Percentiles rank a stretch among this genome's conserved stretches.
Evolutionary conservation across 495 filamentous ascomycete species (phyloP).

Genomic region (Hypomontagnella monticulosa): DNA sequence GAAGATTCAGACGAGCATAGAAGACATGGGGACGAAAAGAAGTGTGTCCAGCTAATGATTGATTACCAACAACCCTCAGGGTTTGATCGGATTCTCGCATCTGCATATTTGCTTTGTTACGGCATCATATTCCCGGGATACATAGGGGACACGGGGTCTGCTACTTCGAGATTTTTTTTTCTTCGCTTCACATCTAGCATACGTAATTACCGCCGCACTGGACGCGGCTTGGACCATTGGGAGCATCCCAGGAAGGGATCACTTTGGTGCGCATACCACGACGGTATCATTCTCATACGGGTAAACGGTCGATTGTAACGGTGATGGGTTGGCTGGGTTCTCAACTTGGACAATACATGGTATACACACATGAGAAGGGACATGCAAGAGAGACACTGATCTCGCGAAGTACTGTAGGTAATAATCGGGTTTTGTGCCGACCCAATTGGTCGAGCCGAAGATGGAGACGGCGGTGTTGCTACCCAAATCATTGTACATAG

Average conservation of each 20-base stretch:
- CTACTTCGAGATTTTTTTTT: constrained; percentile 18
- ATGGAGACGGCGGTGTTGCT: constrained; percentile 26
- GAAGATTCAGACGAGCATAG: background rate
- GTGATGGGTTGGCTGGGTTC: constrained; percentile 1
- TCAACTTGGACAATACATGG: constrained; percentile 8
- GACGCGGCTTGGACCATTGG: background rate
- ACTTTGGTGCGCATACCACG: constrained; percentile 18
- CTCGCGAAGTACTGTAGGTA: constrained; percentile 33
- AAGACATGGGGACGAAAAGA: background rate
- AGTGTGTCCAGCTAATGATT: constrained; percentile 1
- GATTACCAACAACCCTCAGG: constrained; percentile 7
- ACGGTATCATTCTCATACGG: constrained; percentile 27
- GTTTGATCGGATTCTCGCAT: constrained; percentile 24
- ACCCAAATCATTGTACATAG: constrained; percentile 36
- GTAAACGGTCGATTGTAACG: constrained; percentile 22
- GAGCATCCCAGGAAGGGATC: constrained; percentile 6
- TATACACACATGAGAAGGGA: constrained; percentile 18
- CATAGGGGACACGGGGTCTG: constrained; percentile 34
- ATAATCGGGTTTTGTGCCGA: background rate
- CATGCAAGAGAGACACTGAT: constrained; percentile 8
- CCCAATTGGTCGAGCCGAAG: constrained; percentile 12
- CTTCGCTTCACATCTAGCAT: constrained; percentile 32
- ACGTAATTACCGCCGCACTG: constrained; percentile 28
- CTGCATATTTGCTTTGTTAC: constrained; percentile 32
- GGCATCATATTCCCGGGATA: constrained; percentile 34